Base-by-base conservation (phyloP, 768 basidiomycete species). In the Trametes maxima region DNA sequence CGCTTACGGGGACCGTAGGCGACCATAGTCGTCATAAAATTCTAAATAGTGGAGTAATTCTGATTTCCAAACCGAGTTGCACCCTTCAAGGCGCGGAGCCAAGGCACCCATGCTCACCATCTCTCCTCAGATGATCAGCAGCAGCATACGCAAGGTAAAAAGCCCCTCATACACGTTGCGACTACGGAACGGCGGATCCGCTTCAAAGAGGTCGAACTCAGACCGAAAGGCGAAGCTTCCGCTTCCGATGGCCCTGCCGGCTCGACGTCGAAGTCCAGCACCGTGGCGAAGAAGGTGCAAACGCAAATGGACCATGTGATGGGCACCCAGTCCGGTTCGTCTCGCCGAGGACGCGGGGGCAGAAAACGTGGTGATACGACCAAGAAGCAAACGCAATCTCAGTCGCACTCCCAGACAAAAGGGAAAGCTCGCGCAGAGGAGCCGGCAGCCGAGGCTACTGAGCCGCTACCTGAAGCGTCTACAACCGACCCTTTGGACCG, bases 121-220 rank as follows among this genome's bases (percentile, higher is more conserved):
- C 28, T 50, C 17, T 2, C 24, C 14, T 2, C 46, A 68, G 70
- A 70, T 19, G 86, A 84, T 59, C 74, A 76, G 5, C 57, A 57
- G 1, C 22, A 40, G 10, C 57, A 67, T 75, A 82, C 85, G 47
- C 75, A 77, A 51, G 77, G 73, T 51, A 86, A 80, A 67, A 80
- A 82, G 28, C 74, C 80, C 3, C 75, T 90, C 12, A 69, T 73
- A 2, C 85, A 86, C 64, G 74, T 88, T 6, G 80, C 81, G n/a
- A 85, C 79, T 45, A 86, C 88, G 0, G 83, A 85, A 60, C 82
- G 85, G 62, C 85, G 91, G 8, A 82, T 92, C 54, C 80, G 79
- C n/a, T 93, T 93, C 74, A 82, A 80, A 60, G 86, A 90, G 69
- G 86, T 91, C 4, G 83, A 85, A 28, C 75, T 91, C 42, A 59